phyloP scores from a whole-genome alignment of 305 asterid genomes.

The Solanum hybrid region DNA sequence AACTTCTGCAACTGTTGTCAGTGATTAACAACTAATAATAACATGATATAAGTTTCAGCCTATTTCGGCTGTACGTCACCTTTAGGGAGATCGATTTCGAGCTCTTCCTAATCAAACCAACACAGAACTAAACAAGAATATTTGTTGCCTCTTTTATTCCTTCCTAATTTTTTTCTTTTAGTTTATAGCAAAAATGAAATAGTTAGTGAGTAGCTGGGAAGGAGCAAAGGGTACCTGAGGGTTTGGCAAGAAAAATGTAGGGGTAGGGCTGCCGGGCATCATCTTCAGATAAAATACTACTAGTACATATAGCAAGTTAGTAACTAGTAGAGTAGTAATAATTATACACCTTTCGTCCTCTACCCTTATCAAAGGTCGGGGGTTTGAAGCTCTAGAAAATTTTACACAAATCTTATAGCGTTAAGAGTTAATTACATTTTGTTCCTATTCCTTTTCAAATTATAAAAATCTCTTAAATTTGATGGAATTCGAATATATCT shows the following conservation, averaged over 20 bases:
- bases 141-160: too few species aligned
- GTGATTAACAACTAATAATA: constrained; percentile 2
- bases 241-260: not conserved
- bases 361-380: not conserved
- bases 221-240: not conserved
- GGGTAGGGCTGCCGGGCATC: not conserved
- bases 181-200: not conserved
- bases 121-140: not conserved
- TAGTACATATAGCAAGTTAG: not conserved
- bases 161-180: not conserved
- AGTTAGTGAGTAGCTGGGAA: not conserved
- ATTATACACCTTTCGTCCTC: not conserved
- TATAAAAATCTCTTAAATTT: too few species aligned
- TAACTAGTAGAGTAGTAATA: not conserved
- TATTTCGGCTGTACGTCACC: not conserved
- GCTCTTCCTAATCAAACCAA: not conserved
- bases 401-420: too few species aligned
- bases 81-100: not conserved
- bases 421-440: too few species aligned
- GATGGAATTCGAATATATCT: fast-evolving
- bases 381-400: not conserved
- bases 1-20: not conserved
- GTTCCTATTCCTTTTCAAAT: too few species aligned
- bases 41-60: not conserved
- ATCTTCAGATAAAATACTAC: not conserved